Evolutionary conservation across 2,329 filamentous ascomycete species (phyloP), one percentile per base, ranked within the genome.

Genomic region (Beauveria sp.): DNA sequence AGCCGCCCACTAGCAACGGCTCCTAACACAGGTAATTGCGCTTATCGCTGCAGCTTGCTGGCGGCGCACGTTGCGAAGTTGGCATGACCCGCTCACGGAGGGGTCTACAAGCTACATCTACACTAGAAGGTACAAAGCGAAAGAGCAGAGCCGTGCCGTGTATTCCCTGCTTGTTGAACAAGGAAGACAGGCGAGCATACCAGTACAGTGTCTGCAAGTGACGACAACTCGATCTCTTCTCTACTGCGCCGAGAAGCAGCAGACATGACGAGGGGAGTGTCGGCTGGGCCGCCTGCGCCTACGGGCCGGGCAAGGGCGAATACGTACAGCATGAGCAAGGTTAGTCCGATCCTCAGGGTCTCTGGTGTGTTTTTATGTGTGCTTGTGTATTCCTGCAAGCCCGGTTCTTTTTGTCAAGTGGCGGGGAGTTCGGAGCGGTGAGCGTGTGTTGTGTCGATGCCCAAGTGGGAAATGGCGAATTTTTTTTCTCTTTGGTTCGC

Each of bases 251-350:
- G 26, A 46, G 18, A 49, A 22, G 34, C 7, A 18, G 4, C 20
- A 18, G 24, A 34, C 58, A 70, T 46, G 31, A 74, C 73, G 70
- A 70, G 67, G 63, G 73, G 74, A 51, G 69, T 77, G 56, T 67
- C 69, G 57, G 74, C 75, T 61, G 74, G 73, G 57, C 68, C 71
- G 57, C 71, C 72, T 40, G 70, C 69, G 58, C 67, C 70, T 40
- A 66, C 65, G 53, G 70, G 70, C 49, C 67, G 73, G 64, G 64
- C 69, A 58, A 67, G 72, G 56, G 70, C 68, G 59, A 74, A 78
- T 55, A 78, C 76, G 14, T 78, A 73, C 71, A 77, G 69, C 65
- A 76, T 77, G 61, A 75, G 76, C 68, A 75, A 72, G 72, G 74
- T 76, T 65, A 68, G 70, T 63, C 48, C 34, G 14, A 46, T 20